phyloP scores from a whole-genome alignment of 306 rosid genomes.

The Nissolia schottii region DNA sequence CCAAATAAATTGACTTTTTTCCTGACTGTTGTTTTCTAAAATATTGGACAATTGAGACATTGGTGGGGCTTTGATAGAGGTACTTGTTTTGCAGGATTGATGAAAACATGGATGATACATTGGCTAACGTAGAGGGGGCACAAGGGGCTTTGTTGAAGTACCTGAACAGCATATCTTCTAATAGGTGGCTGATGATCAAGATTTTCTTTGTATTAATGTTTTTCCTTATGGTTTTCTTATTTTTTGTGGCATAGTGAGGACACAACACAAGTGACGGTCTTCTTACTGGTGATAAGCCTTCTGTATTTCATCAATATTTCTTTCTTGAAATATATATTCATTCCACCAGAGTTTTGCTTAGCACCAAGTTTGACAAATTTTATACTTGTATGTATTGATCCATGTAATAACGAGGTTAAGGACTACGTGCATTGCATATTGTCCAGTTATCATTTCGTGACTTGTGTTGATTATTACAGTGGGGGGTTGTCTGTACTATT shows the following conservation, averaged over 20 bases:
- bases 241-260: constrained; percentile 85
- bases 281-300: constrained; percentile 30
- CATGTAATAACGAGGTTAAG: constrained; percentile 24
- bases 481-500: background rate
- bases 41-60: constrained; percentile 17
- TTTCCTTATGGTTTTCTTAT: constrained; percentile 96
- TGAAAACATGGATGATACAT: constrained; percentile 94
- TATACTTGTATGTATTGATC: constrained; percentile 26
- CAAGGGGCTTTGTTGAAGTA: constrained; percentile 91
- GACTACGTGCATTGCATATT: constrained; percentile 23
- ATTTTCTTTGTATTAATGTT: constrained; percentile 94
- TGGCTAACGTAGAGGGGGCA: constrained; percentile 93
- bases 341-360: background rate
- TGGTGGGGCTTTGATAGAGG: constrained; percentile 7
- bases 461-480: background rate
- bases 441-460: background rate
- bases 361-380: constrained; percentile 19
- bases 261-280: constrained; percentile 19
- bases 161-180: constrained; percentile 92
- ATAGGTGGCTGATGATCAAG: constrained; percentile 99
- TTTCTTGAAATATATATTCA: constrained; percentile 7
- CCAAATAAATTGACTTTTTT: background rate
- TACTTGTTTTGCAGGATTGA: constrained; percentile 62
- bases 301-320: constrained; percentile 23
- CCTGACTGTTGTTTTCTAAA: constrained; percentile 10